Evolutionary conservation across 1,284 basidiomycete genomes (phyloP), one percentile per base, ranked within the genome.

Genomic region (Malassezia japonica): DNA sequence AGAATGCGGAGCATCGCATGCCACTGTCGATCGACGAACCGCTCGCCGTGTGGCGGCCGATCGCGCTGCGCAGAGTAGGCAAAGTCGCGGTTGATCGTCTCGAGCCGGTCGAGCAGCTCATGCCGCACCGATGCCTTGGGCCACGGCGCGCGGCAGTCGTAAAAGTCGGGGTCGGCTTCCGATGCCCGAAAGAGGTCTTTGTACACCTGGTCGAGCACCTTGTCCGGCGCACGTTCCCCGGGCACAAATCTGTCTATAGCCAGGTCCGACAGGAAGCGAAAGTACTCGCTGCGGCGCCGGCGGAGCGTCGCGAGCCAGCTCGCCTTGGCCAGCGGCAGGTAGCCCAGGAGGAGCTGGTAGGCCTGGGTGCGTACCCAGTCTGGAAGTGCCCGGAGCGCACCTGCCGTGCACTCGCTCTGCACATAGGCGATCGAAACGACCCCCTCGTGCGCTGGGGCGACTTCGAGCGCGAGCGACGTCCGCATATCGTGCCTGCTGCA

Each of bases 1-100:
- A 72, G 59, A 6, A 72, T 65, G 23, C 70, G 64, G 2, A 72
- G 41, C 10, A 72, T 48, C 9, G 66, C 60, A 45, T 72, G 65
- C 67, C 68, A 71, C 15, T 60, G 58, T 23, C 57, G 56, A 28
- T 67, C 59, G 4, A 41, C 31, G 6, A 51, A 46, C 12, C 18
- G 18, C 24, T 13, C 33, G 10, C 28, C 8, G 23, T 18, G 13
- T 3, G 4, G 16, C 6, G 40, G 40, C 5, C 40, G 27, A 12
- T 42, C 40, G 21, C 24, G 40, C 6, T 15, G 16, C 4, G 40
- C 40, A 18, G 16, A 12, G 18, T n/a, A 10, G 10, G 29, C 29
- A 44, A 33, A 58, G 10, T 60, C 57, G 12, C 46, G 50, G 35
- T 61, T 61, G 33, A 60, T 56, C 4, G 41, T 41, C 23, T 61